Percentiles rank a stretch among this genome's conserved stretches.
Evolutionary conservation across 2,329 filamentous ascomycete genomes (phyloP).

Genomic region (Penicillium hesseltinei): DNA sequence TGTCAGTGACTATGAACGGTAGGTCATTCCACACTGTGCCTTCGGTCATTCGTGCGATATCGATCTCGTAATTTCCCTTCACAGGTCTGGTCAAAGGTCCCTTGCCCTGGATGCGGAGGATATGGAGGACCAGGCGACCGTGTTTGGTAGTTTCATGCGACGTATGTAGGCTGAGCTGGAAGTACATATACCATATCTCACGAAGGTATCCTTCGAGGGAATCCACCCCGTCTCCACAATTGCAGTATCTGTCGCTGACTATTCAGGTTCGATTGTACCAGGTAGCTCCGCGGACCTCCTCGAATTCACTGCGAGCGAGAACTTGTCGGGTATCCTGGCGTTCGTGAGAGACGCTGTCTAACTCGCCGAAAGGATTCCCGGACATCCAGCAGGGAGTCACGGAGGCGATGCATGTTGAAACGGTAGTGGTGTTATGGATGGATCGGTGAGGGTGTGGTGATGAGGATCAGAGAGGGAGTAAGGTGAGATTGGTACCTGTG

Average conservation of each 20-base stretch:
- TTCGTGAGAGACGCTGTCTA: not conserved
- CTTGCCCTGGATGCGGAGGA: conserved; percentile 22
- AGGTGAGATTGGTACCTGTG: too few relatives aligned
- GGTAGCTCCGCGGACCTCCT: conserved; percentile 6
- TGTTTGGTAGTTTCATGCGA: conserved; percentile 19
- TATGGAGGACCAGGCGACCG: conserved; percentile 22
- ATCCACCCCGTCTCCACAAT: conserved; percentile 18
- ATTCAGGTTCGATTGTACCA: conserved; percentile 16
- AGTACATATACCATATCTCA: conserved; percentile 25
- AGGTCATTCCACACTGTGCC: conserved; percentile 26
- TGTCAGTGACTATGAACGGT: conserved; percentile 22
- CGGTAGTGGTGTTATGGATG: not conserved
- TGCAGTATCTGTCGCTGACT: conserved; percentile 15
- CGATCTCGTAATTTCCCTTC: conserved; percentile 12
- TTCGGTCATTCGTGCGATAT: conserved; percentile 25
- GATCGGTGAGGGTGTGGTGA: not conserved
- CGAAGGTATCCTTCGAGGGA: conserved; percentile 17
- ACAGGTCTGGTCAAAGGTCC: conserved; percentile 16
- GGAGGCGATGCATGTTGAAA: conserved; percentile 13
- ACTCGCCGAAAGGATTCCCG: too few relatives aligned
- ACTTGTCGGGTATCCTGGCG: not conserved
- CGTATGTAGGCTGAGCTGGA: conserved; percentile 15
- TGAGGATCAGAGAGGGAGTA: not conserved
- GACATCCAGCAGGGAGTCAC: conserved; percentile 16
- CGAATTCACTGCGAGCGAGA: conserved; percentile 5